Base-by-base conservation (phyloP, 1,284 basidiomycete genomes). In the Ceratobasidium theobromae region DNA sequence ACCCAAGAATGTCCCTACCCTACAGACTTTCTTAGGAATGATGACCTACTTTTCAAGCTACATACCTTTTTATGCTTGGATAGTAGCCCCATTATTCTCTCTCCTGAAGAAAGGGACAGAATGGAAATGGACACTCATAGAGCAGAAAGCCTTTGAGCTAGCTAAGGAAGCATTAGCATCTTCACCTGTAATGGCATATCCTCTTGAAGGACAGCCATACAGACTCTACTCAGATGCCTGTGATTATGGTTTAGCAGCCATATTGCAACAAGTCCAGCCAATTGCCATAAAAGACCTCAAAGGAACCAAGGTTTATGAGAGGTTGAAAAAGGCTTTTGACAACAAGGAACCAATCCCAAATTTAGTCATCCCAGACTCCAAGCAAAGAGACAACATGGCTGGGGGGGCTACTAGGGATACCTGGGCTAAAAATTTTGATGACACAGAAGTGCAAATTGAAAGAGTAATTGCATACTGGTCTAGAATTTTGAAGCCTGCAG, bases 211-310 rank as follows among this genome's bases (percentile, higher is more conserved):
- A 4, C 18, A n/a, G 28, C 75, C 75, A 0, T 79, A 78, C 64
- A 60, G 76, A 5, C 32, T 79, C 0, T 79, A 80, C 55, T 76
- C 75, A 0, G 78, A 80, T 67, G 76, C 78, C 0, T 79, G 72
- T 16, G 77, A 78, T 53, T 70, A 71, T 18, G 78, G 72, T 0
- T 27, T 79, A 11, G 78, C 71, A 0, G 70, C 71, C 0, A 73
- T 72, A 4, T 68, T 80, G 11, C 78, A 79, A 46, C 78, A 79
- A 67, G 72, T 79, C 2, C 78, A 79, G 67, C 72, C 73, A 0
- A 78, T 80, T 5, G 3, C 6, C 16, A 65, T 80, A 0, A n/a
- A 52, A 3, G 78, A 80, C 58, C 66, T 80, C 8, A 71, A 72
- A 52, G 77, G 76, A 0, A 80, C 78, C 0, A 68, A 69, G 28